Base-by-base conservation (phyloP, 441 rosid genomes). In the Arabidopsis lyrata region DNA sequence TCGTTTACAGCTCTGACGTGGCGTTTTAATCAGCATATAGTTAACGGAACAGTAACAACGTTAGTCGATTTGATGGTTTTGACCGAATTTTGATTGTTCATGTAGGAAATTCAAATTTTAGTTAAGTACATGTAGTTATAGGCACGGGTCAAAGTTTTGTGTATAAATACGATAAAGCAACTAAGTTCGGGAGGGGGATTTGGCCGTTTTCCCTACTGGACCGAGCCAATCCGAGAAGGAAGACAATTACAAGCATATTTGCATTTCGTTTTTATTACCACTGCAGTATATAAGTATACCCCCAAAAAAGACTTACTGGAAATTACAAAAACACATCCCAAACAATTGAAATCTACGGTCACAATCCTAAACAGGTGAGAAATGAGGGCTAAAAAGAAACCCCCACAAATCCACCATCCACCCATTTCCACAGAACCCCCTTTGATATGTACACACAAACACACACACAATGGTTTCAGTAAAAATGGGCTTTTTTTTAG, bases 351-450 rank as follows among this genome's bases (percentile, higher is more conserved):
- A 50, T 45, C 56, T 73, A 68, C 78, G 73, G 36, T 45, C 36
- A 73, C 70, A 68, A 63, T 20, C 27, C 62, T 68, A 32, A 61
- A 62, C 15, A 5, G 78, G 41, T 78, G 87, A 90, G 79, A 82
- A 86, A 86, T 81, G 83, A 83, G 81, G 78, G 77, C 76, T 83
- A 53, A 78, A 68, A 77, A 72, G 73, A 66, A 45, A 24, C 27
- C 95, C 90, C 75, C 83, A 74, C 92, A 61, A n/a, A 78, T 18
- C 16, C 32, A 66, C 39, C 62, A 39, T 31, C 56, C 31, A 47
- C 56, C 58, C 38, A 55, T 55, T 49, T 13, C 2, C n/a, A 57
- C 71, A 55, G 53, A 52, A 42, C 60, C 8, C 34, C 10, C 52
- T 38, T 13, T 1, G 57, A 53, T 47, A 54, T 52, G 66, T 50